Conservation (phyloP, 163 green algal species). For the Coccomyxa subellipsoidea region DNA sequence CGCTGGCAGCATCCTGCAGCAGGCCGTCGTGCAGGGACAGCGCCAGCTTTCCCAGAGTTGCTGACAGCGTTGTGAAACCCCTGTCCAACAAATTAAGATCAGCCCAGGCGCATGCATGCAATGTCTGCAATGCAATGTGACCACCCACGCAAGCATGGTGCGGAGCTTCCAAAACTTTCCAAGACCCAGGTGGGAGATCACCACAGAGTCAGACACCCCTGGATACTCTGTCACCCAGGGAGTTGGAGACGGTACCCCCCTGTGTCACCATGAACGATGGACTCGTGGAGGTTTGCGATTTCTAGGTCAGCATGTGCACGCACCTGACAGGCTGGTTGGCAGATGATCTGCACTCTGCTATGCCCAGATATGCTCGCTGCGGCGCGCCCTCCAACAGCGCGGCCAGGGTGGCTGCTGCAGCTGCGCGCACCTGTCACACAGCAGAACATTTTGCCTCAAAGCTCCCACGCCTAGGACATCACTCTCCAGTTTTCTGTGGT, state of each 20-base stretch:
- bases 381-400: slow-evolving; percentile 67
- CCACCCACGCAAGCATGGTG: background rate
- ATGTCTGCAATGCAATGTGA: background rate
- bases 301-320: background rate
- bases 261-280: too few relatives aligned
- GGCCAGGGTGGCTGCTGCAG: slow-evolving; percentile 52
- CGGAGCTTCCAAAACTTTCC: too few relatives aligned
- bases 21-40: slow-evolving; percentile 58
- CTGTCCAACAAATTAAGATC: slow-evolving; percentile 23
- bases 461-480: too few relatives aligned
- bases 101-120: background rate
- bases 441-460: background rate
- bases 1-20: slow-evolving; percentile 34
- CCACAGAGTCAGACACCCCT: too few relatives aligned
- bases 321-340: slow-evolving; percentile 23
- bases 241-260: too few relatives aligned
- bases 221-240: too few relatives aligned
- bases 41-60: slow-evolving; percentile 54
- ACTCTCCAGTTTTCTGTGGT: too few relatives aligned
- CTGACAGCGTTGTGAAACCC: slow-evolving; percentile 71
- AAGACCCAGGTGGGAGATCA: too few relatives aligned
- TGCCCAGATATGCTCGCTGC: slow-evolving; percentile 57
- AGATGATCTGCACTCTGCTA: slow-evolving; percentile 51
- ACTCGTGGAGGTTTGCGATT: too few relatives aligned
- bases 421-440: slow-evolving; percentile 47